Evolutionary conservation across 192 early-diverging fungal genomes (phyloP).

Genomic region (Spinellus fusiger): DNA sequence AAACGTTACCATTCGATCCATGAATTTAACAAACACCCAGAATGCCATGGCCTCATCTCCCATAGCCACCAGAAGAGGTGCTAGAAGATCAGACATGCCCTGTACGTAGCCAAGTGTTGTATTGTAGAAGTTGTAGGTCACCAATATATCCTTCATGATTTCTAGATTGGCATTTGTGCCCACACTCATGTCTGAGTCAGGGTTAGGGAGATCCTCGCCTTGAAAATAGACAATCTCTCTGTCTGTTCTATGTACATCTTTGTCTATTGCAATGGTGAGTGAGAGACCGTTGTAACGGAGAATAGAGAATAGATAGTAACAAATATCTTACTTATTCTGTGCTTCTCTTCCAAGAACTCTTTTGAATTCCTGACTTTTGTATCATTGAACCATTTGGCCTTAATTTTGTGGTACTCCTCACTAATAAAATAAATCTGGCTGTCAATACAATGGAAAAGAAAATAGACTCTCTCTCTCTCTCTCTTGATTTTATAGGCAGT

Average conservation of each 20-base stretch:
- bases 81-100: conserved; percentile 93
- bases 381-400: conserved; percentile 66
- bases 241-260: conserved; percentile 96
- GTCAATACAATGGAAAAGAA: neutral
- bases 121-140: conserved; percentile 89
- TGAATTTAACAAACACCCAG: conserved; percentile 86
- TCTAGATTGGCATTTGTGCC: conserved; percentile 74
- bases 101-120: conserved; percentile 85
- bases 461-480: neutral
- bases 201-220: conserved; percentile 51
- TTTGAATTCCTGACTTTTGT: conserved; percentile 44
- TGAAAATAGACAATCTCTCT: conserved; percentile 76
- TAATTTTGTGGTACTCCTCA: conserved; percentile 63
- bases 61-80: conserved; percentile 88
- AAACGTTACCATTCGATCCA: conserved; percentile 71
- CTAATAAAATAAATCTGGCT: neutral
- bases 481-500: no score
- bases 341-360: conserved; percentile 62
- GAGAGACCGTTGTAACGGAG: no score
- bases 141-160: conserved; percentile 83
- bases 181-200: conserved; percentile 35
- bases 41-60: conserved; percentile 89
- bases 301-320: no score
- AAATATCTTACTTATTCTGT: conserved; percentile 48
- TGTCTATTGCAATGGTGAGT: conserved; percentile 60